These are phyloP conservation scores for Trichocomaceae sp. DNA, from an alignment of 2,329 filamentous ascomycete genomes.

Conservation along the genomic window DNA sequence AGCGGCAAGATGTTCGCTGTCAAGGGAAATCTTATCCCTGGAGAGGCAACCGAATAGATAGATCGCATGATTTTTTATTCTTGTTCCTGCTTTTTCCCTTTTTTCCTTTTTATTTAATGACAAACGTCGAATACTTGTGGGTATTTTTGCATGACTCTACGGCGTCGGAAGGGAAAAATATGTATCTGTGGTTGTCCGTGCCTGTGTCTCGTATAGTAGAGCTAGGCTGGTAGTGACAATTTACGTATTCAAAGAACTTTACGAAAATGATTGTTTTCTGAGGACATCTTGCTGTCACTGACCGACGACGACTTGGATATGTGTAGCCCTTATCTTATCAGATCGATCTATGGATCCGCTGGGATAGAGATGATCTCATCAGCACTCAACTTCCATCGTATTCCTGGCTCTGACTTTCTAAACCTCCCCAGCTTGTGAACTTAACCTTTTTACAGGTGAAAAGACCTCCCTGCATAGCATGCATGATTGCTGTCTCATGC, in stretches of 20 bases:
- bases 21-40: conserved; percentile 60
- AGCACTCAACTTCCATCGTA: not conserved
- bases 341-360: not conserved
- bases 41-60: conserved; percentile 40
- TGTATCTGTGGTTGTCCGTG: conserved; percentile 14
- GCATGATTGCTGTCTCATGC: conserved; percentile 29
- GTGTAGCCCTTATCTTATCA: not conserved
- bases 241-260: not conserved
- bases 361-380: not conserved
- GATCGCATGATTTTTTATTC: conserved; percentile 17
- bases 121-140: conserved; percentile 16
- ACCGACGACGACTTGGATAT: not conserved
- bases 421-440: not conserved
- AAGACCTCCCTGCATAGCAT: too few relatives aligned
- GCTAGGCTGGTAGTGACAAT: conserved; percentile 5
- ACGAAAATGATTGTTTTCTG: not conserved
- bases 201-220: conserved; percentile 5
- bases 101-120: conserved; percentile 15
- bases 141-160: conserved; percentile 34
- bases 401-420: too few relatives aligned
- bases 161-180: conserved; percentile 38
- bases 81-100: too few relatives aligned
- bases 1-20: conserved; percentile 98
- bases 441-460: not conserved
- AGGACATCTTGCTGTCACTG: too few relatives aligned